These are phyloP conservation scores for Hypoxylon sp. DNA, from an alignment of 2,329 filamentous ascomycete genomes.

Conservation along the genomic window DNA sequence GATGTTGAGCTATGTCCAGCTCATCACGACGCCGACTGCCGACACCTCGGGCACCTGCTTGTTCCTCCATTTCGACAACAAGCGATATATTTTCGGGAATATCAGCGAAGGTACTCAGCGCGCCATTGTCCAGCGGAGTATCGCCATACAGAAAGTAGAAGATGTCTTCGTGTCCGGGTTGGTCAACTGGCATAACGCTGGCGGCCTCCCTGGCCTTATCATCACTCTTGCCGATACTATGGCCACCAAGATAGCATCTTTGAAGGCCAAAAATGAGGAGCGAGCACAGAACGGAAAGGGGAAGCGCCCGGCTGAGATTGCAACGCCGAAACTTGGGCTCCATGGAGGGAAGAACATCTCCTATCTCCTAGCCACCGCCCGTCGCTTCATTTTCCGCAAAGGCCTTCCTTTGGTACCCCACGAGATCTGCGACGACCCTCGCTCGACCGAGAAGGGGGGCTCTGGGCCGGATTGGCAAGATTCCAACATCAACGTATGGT, in stretches of 20 bases:
- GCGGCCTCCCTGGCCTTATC: slow-evolving; percentile 85
- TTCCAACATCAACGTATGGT: slow-evolving; percentile 82
- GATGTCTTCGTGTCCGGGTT: slow-evolving; percentile 85
- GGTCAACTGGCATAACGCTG: slow-evolving; percentile 77
- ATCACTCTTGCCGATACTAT: slow-evolving; percentile 80
- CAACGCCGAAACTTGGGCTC: slow-evolving; percentile 61
- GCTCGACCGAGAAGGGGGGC: slow-evolving; percentile 52
- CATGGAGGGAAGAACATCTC: slow-evolving; percentile 83
- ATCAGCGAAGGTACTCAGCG: slow-evolving; percentile 86
- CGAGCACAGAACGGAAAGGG: slow-evolving; percentile 50
- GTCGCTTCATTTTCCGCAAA: slow-evolving; percentile 86
- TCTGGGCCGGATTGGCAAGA: slow-evolving; percentile 76
- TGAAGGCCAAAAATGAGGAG: slow-evolving; percentile 50
- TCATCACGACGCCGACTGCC: slow-evolving; percentile 82
- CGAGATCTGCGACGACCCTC: slow-evolving; percentile 66
- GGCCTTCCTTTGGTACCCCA: slow-evolving; percentile 75
- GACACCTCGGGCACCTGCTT: slow-evolving; percentile 86
- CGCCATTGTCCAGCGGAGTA: slow-evolving; percentile 71
- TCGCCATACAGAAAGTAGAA: slow-evolving; percentile 69
- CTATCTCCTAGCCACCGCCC: slow-evolving; percentile 81
- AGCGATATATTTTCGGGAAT: slow-evolving; percentile 86
- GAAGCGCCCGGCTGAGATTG: slow-evolving; percentile 34
- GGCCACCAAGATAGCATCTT: slow-evolving; percentile 55
- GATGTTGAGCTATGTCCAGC: slow-evolving; percentile 79
- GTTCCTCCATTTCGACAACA: slow-evolving; percentile 79